Evolutionary conservation across 495 filamentous ascomycete genomes (phyloP), one percentile per base, ranked within the genome.

Genomic region (Aspergillus diversus): DNA sequence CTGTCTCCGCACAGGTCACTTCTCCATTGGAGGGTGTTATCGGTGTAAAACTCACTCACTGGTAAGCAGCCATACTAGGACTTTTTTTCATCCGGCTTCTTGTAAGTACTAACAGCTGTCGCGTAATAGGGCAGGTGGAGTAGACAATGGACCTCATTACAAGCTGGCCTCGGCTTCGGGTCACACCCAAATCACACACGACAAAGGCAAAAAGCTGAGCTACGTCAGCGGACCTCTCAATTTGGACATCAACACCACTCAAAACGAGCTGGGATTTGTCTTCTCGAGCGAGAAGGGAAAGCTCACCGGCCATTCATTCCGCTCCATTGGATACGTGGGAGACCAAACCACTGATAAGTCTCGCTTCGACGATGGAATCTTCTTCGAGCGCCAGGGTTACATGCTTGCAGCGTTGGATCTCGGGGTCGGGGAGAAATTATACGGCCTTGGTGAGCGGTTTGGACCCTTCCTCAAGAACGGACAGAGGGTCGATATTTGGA

Each of bases 391-490:
- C 72, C 73, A 81, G 77, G 70, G 88, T 35, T 84, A 87, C 68
- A 86, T 88, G 65, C 85, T 89, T 61, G 84, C 84, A 3, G 86
- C 82, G 55, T 83, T 87, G 3, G 86, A 86, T 34, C 77, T 91
- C 0, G 77, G 81, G 2, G 87, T 91, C 5, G 85, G 87, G 17
- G 89, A 91, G 72, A 83, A 84, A 3, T 76, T 92, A 9, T 88
- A 89, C 71, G 87, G 89, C 0, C 82, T 91, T 0, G 89, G 88
- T 3, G 87, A 91, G 69, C 79, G 89, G 15, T 92, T 92, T 62
- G 88, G 88, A 0, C 81, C 85, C 2, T 87, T 90, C 59, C 86
- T 86, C 64, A 90, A 89, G 70, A 87, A 90, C 35, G 89, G 89
- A 8, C 87, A 91, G 70, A 79, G 77, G 5, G 78, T 92, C 3